A percentile compares a stretch with the other conserved stretches of the same genome.
Conservation (phyloP, 1,284 basidiomycete species). For the Puccinia horiana region DNA sequence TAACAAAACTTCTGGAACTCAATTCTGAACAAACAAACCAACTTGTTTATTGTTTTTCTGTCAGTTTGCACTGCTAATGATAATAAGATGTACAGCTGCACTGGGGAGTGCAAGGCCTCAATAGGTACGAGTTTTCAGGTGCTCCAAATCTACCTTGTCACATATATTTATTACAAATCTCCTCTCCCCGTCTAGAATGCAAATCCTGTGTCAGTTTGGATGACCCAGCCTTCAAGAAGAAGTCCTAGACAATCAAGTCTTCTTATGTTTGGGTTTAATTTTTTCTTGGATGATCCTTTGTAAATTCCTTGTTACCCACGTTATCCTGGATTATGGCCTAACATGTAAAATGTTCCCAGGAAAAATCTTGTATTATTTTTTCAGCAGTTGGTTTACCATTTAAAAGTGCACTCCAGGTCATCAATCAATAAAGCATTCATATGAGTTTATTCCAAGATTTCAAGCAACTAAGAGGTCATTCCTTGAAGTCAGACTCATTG, state of each 20-base stretch:
- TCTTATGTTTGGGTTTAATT: too few relatives aligned
- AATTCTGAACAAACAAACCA: neutral
- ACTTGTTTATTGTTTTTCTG: neutral
- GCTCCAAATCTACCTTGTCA: neutral
- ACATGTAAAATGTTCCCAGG: too few relatives aligned
- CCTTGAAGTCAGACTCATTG: too few relatives aligned
- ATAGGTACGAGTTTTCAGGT: neutral
- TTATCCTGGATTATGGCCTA: too few relatives aligned
- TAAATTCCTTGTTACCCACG: too few relatives aligned
- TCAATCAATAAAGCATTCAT: too few relatives aligned
- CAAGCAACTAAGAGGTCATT: too few relatives aligned
- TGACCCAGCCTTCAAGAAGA: neutral
- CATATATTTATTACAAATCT: neutral
- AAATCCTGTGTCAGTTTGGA: neutral
- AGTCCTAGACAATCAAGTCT: neutral
- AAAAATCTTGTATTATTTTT: too few relatives aligned
- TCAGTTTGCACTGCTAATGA: constrained; percentile 5
- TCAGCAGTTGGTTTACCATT: too few relatives aligned
- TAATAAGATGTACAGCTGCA: constrained; percentile 6
- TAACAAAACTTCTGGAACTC: neutral
- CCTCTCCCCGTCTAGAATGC: neutral
- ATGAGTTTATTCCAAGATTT: too few relatives aligned
- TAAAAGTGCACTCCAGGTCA: too few relatives aligned
- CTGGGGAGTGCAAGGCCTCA: constrained; percentile 1
- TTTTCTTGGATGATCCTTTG: too few relatives aligned